A percentile compares a stretch with the other conserved stretches of the same genome.
These are phyloP conservation scores for Candida yuanshanica DNA, from an alignment of 805 yeast species.

Conservation along the genomic window DNA sequence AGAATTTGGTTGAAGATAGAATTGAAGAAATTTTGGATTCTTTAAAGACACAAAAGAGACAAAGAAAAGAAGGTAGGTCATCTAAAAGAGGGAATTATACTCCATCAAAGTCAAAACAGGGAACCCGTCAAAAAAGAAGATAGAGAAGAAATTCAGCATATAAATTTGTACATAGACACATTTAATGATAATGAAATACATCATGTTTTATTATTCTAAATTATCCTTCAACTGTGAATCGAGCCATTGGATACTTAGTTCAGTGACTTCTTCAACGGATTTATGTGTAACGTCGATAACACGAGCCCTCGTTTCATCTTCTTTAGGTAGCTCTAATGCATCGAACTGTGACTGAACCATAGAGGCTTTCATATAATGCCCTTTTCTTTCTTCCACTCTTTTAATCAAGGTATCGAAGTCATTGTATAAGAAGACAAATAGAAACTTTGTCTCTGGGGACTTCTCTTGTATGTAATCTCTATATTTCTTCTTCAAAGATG, in stretches of 20 bases:
- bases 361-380: slow-evolving; percentile 82
- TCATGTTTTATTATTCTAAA: not conserved
- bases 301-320: slow-evolving; percentile 26
- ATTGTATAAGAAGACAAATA: slow-evolving; percentile 65
- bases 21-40: slow-evolving; percentile 32
- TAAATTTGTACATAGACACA: not conserved
- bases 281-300: slow-evolving; percentile 27
- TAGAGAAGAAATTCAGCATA: not conserved
- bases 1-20: slow-evolving; percentile 56
- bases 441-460: slow-evolving; percentile 34
- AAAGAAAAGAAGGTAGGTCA: slow-evolving; percentile 1
- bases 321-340: slow-evolving; percentile 65
- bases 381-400: slow-evolving; percentile 59
- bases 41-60: slow-evolving; percentile 1
- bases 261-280: slow-evolving; percentile 12
- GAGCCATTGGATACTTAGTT: slow-evolving; percentile 9
- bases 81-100: slow-evolving; percentile 1
- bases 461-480: slow-evolving; percentile 50
- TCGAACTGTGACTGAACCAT: slow-evolving; percentile 80
- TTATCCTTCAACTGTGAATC: not conserved
- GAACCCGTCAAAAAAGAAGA: no score
- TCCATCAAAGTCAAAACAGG: not conserved
- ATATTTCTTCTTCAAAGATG: slow-evolving; percentile 72
- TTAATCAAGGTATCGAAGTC: slow-evolving; percentile 51
- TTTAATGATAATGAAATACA: not conserved